Conservation (phyloP, 768 basidiomycete genomes). For the Auricularia heimuer region DNA sequence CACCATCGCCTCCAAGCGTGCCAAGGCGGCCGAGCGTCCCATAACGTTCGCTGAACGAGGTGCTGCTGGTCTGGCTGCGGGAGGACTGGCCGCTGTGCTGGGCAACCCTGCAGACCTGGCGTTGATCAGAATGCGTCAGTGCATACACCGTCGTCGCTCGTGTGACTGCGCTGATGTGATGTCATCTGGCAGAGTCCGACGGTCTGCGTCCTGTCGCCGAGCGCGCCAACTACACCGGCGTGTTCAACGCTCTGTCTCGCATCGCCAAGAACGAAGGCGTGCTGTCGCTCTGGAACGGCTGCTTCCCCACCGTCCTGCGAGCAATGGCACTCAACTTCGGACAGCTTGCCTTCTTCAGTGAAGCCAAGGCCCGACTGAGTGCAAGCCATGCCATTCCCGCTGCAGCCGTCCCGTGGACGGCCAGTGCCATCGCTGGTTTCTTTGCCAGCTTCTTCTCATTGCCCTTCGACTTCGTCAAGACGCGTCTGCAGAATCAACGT, state of each 20-base stretch:
- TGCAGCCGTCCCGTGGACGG: not conserved
- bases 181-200: not conserved
- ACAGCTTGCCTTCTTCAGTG: not conserved
- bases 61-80: not conserved
- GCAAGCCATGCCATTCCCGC: not conserved
- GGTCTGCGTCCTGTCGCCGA: not conserved
- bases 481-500: not conserved
- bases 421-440: not conserved
- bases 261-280: constrained; percentile 1
- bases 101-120: not conserved
- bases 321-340: not conserved
- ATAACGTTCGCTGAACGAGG: not conserved
- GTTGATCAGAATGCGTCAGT: not conserved
- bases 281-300: not conserved
- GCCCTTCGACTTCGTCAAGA: constrained; percentile 1
- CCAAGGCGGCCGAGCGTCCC: not conserved
- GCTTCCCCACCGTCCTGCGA: not conserved
- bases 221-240: constrained; percentile 1
- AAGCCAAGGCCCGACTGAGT: not conserved
- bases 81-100: not conserved
- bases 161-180: not conserved
- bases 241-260: not conserved
- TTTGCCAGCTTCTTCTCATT: not conserved
- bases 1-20: not conserved
- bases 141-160: not conserved